Evolutionary conservation across 192 early-diverging fungal genomes (phyloP).

Genomic region (Piromyces sp.): DNA sequence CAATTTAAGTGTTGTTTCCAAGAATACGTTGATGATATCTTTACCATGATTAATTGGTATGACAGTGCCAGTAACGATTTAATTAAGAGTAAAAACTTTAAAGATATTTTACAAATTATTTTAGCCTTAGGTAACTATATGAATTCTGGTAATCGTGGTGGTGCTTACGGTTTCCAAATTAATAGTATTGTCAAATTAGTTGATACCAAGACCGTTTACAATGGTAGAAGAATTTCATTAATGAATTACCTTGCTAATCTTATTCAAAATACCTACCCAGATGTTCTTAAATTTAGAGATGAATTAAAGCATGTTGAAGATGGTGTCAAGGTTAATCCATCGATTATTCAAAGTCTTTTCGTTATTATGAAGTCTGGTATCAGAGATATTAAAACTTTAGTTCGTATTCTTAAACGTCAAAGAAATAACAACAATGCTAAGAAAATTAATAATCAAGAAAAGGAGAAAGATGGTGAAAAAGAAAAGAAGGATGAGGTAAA

Average conservation of each 20-base stretch:
- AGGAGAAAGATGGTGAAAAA: not conserved
- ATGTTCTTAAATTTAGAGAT: not conserved
- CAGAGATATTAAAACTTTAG: not conserved
- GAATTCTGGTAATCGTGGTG: slow-evolving; percentile 1
- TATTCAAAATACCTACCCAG: not conserved
- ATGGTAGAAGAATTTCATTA: not conserved
- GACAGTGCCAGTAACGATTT: not conserved
- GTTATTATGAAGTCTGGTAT: not conserved
- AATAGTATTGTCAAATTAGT: not conserved
- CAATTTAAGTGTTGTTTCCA: not conserved
- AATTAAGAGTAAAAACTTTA: not conserved
- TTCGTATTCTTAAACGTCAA: not conserved
- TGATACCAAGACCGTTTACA: not conserved
- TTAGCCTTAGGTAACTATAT: slow-evolving; percentile 2
- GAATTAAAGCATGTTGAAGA: not conserved
- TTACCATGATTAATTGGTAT: not conserved
- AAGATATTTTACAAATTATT: not conserved
- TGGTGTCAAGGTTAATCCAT: not conserved
- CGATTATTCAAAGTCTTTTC: not conserved
- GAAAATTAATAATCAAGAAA: not conserved
- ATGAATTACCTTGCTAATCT: not conserved
- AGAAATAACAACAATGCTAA: too few species aligned
- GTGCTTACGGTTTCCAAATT: slow-evolving; percentile 2
- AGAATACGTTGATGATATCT: not conserved
- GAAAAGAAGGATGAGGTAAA: not conserved